Conservation (phyloP, 495 filamentous ascomycete genomes). For the Pyrenula aspistea region DNA sequence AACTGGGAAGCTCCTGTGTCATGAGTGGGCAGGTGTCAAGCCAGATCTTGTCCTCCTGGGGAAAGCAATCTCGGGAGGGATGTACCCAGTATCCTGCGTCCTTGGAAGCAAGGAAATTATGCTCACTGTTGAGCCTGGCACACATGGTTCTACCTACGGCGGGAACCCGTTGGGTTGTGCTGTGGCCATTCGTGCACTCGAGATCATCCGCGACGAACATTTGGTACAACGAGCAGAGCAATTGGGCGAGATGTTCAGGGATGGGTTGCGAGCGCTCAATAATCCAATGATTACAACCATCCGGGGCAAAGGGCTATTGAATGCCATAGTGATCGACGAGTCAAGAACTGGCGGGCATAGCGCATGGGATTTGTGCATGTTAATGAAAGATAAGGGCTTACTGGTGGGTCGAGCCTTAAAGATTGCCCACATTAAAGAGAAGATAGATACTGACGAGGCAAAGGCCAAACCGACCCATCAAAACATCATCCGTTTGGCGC, state of each 20-base stretch:
- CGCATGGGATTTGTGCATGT: slow-evolving; percentile 95
- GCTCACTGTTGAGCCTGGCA: slow-evolving; percentile 94
- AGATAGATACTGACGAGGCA: slow-evolving; percentile 18
- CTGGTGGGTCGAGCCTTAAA: slow-evolving; percentile 53
- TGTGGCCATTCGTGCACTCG: slow-evolving; percentile 90
- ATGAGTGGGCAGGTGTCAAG: slow-evolving; percentile 88
- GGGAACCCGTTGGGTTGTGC: slow-evolving; percentile 96
- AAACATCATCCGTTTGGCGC: slow-evolving; percentile 69
- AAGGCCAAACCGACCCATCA: slow-evolving; percentile 97
- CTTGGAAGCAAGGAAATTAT: slow-evolving; percentile 84
- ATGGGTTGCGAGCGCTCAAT: slow-evolving; percentile 56
- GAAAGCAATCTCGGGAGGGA: slow-evolving; percentile 94
- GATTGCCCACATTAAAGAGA: slow-evolving; percentile 23
- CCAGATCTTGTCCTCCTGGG: slow-evolving; percentile 90
- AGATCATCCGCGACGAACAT: slow-evolving; percentile 83
- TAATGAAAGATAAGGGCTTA: slow-evolving; percentile 91
- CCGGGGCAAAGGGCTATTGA: slow-evolving; percentile 87
- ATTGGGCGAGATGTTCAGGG: slow-evolving; percentile 75
- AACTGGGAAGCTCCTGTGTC: slow-evolving; percentile 86
- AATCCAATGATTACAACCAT: slow-evolving; percentile 72
- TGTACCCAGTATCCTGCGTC: slow-evolving; percentile 96
- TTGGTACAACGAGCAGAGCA: slow-evolving; percentile 71
- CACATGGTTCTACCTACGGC: slow-evolving; percentile 93
- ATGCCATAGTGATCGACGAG: slow-evolving; percentile 96
- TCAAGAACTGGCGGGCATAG: slow-evolving; percentile 67